These are phyloP conservation scores for Canna indica DNA, from an alignment of 176 grass and related monocot species.

Conservation along the genomic window DNA sequence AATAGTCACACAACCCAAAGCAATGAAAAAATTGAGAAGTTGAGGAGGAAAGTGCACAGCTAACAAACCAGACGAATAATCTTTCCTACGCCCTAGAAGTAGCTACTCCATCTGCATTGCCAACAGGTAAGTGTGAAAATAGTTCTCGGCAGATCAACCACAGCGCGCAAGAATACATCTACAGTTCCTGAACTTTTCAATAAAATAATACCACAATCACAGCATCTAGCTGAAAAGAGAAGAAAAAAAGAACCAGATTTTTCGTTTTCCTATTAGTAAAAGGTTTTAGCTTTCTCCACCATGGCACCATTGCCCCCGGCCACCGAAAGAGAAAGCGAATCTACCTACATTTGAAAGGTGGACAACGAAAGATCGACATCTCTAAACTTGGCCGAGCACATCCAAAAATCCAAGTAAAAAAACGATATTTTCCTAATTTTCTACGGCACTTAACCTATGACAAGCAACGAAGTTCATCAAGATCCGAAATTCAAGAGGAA, in stretches of 20 bases:
- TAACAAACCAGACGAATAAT: not conserved
- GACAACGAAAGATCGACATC: not conserved
- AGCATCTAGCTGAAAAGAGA: not conserved
- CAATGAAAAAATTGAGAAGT: not conserved
- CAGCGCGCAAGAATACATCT: not conserved
- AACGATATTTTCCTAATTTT: not conserved
- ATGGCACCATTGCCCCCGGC: too few species aligned
- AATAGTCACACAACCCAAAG: not conserved
- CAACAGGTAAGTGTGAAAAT: not conserved
- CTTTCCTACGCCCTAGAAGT: not conserved
- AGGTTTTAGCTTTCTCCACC: too few species aligned
- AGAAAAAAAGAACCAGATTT: not conserved
- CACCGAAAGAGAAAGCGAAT: not conserved
- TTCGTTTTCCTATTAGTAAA: too few species aligned
- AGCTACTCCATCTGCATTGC: not conserved
- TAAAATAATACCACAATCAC: not conserved
- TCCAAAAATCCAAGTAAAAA: not conserved
- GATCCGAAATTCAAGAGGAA: not conserved
- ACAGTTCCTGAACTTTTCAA: not conserved
- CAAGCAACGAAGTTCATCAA: not conserved
- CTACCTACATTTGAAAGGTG: not conserved
- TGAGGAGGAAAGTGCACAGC: not conserved
- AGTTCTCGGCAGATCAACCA: not conserved
- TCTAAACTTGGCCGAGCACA: not conserved
- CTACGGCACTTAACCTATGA: not conserved